phyloP scores from a whole-genome alignment of 2,329 filamentous ascomycete genomes.

The Alternaria infectoria region DNA sequence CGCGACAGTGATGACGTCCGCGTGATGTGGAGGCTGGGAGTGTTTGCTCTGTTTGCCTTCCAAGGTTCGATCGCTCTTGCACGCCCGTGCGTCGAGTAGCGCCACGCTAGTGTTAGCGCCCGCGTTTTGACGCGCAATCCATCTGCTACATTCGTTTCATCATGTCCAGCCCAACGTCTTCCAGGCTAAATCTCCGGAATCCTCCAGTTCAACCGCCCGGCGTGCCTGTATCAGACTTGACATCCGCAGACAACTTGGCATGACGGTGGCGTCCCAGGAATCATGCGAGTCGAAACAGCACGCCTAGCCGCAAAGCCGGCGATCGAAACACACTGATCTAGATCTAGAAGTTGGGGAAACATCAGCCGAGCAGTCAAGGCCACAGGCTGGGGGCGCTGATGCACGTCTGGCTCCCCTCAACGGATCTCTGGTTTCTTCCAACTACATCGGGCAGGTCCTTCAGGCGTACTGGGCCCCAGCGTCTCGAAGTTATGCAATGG shows the following conservation, averaged over 20 bases:
- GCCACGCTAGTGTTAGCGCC: conserved; percentile 4
- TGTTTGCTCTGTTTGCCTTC: conserved; percentile 9
- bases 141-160: conserved; percentile 17
- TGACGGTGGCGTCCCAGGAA: neutral
- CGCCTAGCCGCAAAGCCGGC: conserved; percentile 1
- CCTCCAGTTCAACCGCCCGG: conserved; percentile 4
- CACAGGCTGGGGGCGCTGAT: neutral
- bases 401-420: conserved; percentile 15
- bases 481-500: conserved; percentile 27
- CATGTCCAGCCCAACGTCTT: conserved; percentile 4
- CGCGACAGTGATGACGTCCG: conserved; percentile 21
- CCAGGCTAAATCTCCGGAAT: conserved; percentile 4
- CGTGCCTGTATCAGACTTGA: conserved; percentile 3
- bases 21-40: conserved; percentile 14
- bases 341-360: conserved; percentile 8
- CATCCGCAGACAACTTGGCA: neutral
- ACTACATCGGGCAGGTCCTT: conserved; percentile 10
- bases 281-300: conserved; percentile 7
- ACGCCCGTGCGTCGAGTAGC: neutral
- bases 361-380: neutral
- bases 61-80: neutral
- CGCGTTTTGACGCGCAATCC: conserved; percentile 15
- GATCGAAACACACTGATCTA: neutral
- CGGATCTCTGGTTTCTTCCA: conserved; percentile 22
- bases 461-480: conserved; percentile 10